Evolutionary conservation across 441 rosid genomes (phyloP), one percentile per base, ranked within the genome.

Genomic region (Flueggea neowawraea): DNA sequence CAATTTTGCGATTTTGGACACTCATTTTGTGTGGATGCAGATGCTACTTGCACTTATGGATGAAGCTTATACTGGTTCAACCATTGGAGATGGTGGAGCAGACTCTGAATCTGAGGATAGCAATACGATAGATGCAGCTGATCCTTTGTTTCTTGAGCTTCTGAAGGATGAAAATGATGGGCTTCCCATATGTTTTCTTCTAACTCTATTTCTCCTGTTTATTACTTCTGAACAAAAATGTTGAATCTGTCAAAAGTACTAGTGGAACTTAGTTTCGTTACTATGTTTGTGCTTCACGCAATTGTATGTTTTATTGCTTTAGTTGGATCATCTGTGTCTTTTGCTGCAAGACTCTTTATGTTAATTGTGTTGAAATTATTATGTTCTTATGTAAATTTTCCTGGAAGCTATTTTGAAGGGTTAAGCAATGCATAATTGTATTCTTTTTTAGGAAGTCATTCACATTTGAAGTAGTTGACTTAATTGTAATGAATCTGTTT

Each of bases 21-120:
- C 53, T 55, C 57, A 15, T 68, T 55, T 74, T 79, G 28, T 73
- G 22, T 79, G 57, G 60, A 61, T 70, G 64, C 86, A 94, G 97
- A 94, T 91, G 99, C 84, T 94, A 60, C 92, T 91, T 77, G 96
- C 94, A 41, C 95, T 94, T 67, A 94, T 94, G 99, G 97, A 94
- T 84, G 99, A 94, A 76, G 99, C 99, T 44, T 94, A 94, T 74
- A 91, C 96, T 52, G 99, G 99, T 78, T 89, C 97, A 57, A 87
- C 91, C 67, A 86, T 94, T 6, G 97, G 84, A 44, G 91, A 87
- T 73, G 94, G 92, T 62, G 96, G 93, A 65, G 96, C 73, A 57
- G 96, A 87, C 82, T 89, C 90, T 66, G 97, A 87, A 81, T 91
- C 97, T 64, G 99, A 89, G 82, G 99, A 91, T 63, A 82, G 76